Evolutionary conservation across 1,284 basidiomycete species (phyloP), one percentile per base, ranked within the genome.

Genomic region (Ustilago lituana): DNA sequence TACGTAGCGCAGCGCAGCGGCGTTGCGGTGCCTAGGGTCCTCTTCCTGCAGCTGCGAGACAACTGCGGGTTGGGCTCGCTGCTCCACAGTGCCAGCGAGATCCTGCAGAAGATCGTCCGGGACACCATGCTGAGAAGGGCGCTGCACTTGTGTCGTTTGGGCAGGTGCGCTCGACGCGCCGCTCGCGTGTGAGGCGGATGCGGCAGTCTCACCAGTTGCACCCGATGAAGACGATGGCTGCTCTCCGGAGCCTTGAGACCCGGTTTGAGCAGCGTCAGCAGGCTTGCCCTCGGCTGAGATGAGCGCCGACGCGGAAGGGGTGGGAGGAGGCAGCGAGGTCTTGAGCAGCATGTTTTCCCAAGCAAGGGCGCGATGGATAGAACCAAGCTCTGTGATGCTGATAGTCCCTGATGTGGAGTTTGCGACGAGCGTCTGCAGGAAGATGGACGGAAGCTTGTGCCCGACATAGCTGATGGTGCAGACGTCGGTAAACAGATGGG

Each of bases 261-360:
- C 49, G 17, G 40, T 57, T 54, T 5, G 55, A 6, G 31, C 14
- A 24, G 37, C 43, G 1, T 52, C 66, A 8, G 44, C 40, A 12
- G 73, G 46, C 9, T 59, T 49, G 14, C 48, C 43, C 14, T 47
- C 69, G 12, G 64, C 55, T 48, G 53, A 26, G 26, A 38, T 26
- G 8, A 40, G 38, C 17, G 39, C 19, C 3, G 46, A 26, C 14
- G 32, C 33, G 12, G 60, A 15, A 5, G 51, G 55, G 8, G 36
- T 41, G 22, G 56, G 49, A 36, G 71, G 55, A 17, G 78, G 60
- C 10, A 68, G 50, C 26, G 73, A 56, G 19, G 77, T 71, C 76
- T 91, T 92, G 65, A 94, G 85, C 23, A 89, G 84, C 46, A 93
- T 89, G 71, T 91, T 91, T 83, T 95, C 92, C 91, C 91, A 94